Evolutionary conservation across 2,329 filamentous ascomycete species (phyloP).

Genomic region (Conoideocrella luteorostrata): DNA sequence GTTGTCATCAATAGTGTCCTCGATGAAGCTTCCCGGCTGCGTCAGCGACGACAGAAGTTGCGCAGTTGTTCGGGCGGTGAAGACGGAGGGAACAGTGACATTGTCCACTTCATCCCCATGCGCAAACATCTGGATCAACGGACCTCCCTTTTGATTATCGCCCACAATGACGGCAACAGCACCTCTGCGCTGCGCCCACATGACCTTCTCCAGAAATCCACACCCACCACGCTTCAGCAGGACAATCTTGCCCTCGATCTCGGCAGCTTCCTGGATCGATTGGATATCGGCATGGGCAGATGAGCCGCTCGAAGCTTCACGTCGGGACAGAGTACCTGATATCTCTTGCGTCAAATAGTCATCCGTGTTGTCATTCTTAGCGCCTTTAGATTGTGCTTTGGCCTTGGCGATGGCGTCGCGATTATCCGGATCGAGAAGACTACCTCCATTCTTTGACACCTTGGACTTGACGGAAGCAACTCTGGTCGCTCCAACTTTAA

Average conservation of each 20-base stretch:
- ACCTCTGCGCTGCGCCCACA: conserved; percentile 90
- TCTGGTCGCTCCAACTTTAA: conserved; percentile 22
- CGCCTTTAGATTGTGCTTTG: conserved; percentile 5
- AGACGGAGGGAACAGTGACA: conserved; percentile 86
- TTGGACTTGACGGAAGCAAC: conserved; percentile 12
- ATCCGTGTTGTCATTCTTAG: conserved; percentile 70
- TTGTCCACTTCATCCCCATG: conserved; percentile 85
- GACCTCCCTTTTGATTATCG: conserved; percentile 83
- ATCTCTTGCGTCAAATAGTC: conserved; percentile 65
- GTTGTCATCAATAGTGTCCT: conserved; percentile 54
- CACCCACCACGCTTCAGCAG: conserved; percentile 88
- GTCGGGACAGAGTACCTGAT: conserved; percentile 24
- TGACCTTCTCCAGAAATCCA: conserved; percentile 93
- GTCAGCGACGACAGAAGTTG: conserved; percentile 86
- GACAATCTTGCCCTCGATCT: conserved; percentile 90
- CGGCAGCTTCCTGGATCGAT: conserved; percentile 81
- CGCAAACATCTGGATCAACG: conserved; percentile 96
- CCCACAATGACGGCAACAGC: conserved; percentile 88
- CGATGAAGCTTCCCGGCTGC: conserved; percentile 59
- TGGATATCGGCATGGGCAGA: conserved; percentile 80
- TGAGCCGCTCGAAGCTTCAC: conserved; percentile 27
- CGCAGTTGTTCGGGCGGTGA: conserved; percentile 91
- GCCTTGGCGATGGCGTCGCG: conserved; percentile 13
- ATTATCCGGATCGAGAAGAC: conserved; percentile 22
- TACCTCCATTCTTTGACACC: conserved; percentile 13